A percentile compares a stretch with the other conserved stretches of the same genome.
phyloP scores from a whole-genome alignment of 2,329 filamentous ascomycete genomes.

The Alternaria alternata region DNA sequence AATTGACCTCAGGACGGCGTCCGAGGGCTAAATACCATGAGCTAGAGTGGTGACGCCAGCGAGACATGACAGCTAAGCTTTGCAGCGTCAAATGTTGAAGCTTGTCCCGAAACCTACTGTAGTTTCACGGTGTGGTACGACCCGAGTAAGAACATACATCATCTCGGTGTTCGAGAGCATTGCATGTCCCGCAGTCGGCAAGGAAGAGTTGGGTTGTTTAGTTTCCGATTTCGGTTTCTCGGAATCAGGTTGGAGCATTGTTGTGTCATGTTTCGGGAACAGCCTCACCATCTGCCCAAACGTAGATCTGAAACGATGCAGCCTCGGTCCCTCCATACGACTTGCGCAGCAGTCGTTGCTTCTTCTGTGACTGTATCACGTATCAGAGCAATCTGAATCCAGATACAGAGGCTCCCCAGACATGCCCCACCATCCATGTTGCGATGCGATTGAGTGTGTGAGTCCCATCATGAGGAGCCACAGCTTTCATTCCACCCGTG shows the following conservation, averaged over 20 bases:
- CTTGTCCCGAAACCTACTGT: conserved; percentile 30
- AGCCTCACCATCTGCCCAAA: conserved; percentile 37
- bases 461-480: neutral
- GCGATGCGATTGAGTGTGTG: neutral
- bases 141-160: conserved; percentile 1
- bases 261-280: conserved; percentile 30
- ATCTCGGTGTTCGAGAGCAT: conserved; percentile 4
- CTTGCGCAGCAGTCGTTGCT: conserved; percentile 1
- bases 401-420: neutral
- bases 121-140: conserved; percentile 34
- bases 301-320: conserved; percentile 37
- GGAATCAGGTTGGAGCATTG: conserved; percentile 8
- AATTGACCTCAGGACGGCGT: conserved; percentile 6
- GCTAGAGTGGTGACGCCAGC: neutral
- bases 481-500: neutral
- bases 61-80: conserved; percentile 20
- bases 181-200: conserved; percentile 16
- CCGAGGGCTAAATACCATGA: conserved; percentile 5
- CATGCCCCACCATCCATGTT: neutral
- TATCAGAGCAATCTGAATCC: neutral
- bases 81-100: conserved; percentile 25
- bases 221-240: conserved; percentile 19
- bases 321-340: conserved; percentile 9
- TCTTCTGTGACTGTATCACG: neutral
- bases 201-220: conserved; percentile 22